Base-by-base conservation (phyloP, 2,329 filamentous ascomycete genomes). In the Fusarium sp. region DNA sequence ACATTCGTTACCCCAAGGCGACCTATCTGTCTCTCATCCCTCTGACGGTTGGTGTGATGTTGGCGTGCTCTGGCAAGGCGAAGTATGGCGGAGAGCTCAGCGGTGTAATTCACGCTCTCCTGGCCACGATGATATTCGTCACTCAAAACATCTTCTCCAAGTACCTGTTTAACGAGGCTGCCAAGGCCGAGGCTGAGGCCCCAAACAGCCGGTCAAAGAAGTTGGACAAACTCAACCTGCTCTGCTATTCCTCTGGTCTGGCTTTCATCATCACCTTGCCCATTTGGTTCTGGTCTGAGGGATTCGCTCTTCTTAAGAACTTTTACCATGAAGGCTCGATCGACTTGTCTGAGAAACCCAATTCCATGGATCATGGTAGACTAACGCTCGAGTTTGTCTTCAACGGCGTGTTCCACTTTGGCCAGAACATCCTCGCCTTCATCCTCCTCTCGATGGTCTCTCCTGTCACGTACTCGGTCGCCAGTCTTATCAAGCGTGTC, bases 141-240 rank as follows among this genome's bases (percentile, higher is more conserved):
- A 96, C 95, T 0, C 96, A 99, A 81, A 99, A 99, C 80, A 99
- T 99, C 66, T 97, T 98, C 75, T 98, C 96, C 22, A 99, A 99
- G 84, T 94, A 94, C 75, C 91, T 99, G 11, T 99, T 99, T 87
- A 99, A 98, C 82, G 95, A 98, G 80, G 94, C 94, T 8, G 93
- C 94, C 8, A 92, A 92, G 67, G 93, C 94, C 3, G 96, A 98
- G 83, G 90, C 92, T 9, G 94, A 98, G 63, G 89, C 89, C 1
- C 82, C 87, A 8, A 87, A 89, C 1, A 84, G 87, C 14, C 89
- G 89, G 64, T 89, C 91, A 50, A 91, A 92, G 71, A 98, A 98
- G 83, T 89, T 98, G 20, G 96, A 99, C 85, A 99, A 99, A 84
- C 90, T 99, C 45, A 99, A 99, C 80, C 87, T 99, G 20, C 88